These are phyloP conservation scores for Calonectria hawksworthii DNA, from an alignment of 2,329 filamentous ascomycete species.

Conservation along the genomic window DNA sequence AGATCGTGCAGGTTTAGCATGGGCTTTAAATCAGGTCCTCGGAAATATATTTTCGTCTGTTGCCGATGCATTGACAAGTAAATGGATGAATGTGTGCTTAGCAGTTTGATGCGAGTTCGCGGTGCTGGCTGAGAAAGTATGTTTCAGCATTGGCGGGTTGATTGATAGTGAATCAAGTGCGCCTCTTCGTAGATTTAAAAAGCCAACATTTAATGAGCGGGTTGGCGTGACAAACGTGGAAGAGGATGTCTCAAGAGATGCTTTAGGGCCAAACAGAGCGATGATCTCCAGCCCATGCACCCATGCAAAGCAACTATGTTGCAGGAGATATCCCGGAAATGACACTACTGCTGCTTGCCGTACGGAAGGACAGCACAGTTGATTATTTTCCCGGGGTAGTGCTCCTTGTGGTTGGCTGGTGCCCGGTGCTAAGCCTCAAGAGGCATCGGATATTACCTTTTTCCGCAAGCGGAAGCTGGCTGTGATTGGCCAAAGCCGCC, in stretches of 20 bases:
- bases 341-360: background rate
- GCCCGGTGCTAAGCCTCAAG: slow-evolving; percentile 1
- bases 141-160: background rate
- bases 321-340: slow-evolving; percentile 23
- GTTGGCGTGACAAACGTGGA: background rate
- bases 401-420: slow-evolving; percentile 15
- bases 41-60: too few species aligned
- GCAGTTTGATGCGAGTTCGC: background rate
- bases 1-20: background rate
- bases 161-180: background rate
- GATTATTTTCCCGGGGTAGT: background rate
- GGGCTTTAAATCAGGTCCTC: too few species aligned
- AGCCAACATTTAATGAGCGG: background rate
- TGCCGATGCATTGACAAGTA: background rate
- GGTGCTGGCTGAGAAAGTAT: background rate
- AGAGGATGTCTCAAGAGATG: background rate
- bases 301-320: background rate
- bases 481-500: slow-evolving; percentile 2
- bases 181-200: background rate
- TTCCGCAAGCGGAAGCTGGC: slow-evolving; percentile 7
- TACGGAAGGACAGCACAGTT: background rate
- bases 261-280: background rate
- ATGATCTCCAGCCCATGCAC: slow-evolving; percentile 4
- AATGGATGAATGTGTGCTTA: background rate
- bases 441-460: slow-evolving; percentile 18